These are phyloP conservation scores for Patellaria atrata DNA, from an alignment of 495 filamentous ascomycete genomes.

Conservation along the genomic window DNA sequence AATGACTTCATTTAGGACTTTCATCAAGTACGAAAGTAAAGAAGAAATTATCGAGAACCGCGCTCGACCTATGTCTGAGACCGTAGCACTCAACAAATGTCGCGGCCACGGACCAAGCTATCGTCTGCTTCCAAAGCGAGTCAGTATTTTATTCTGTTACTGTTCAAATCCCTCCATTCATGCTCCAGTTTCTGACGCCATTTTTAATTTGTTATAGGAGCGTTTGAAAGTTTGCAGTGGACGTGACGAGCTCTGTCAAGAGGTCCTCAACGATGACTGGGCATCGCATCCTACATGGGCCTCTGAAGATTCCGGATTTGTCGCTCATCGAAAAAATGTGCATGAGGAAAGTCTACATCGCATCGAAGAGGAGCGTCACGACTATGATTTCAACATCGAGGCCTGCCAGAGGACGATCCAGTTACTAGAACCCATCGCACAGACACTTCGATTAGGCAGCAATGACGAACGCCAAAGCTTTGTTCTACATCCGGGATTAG, in stretches of 20 bases:
- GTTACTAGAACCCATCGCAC: conserved; percentile 82
- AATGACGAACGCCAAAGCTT: conserved; percentile 56
- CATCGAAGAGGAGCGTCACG: conserved; percentile 95
- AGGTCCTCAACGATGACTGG: conserved; percentile 95
- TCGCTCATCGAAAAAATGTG: conserved; percentile 91
- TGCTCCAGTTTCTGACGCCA: background rate
- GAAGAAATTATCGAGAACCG: conserved; percentile 70
- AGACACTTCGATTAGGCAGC: conserved; percentile 65
- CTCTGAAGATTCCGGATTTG: conserved; percentile 94
- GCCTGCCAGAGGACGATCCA: conserved; percentile 86
- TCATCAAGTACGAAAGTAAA: conserved; percentile 52
- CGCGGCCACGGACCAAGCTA: conserved; percentile 90
- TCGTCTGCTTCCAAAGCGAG: conserved; percentile 70
- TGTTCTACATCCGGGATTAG: conserved; percentile 66
- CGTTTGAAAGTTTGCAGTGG: conserved; percentile 78
- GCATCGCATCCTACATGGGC: conserved; percentile 98
- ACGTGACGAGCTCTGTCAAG: conserved; percentile 80
- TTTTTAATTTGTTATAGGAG: conserved; percentile 33
- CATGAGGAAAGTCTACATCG: conserved; percentile 87
- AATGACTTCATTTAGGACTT: conserved; percentile 67
- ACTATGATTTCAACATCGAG: conserved; percentile 98
- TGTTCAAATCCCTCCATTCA: background rate
- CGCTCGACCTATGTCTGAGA: conserved; percentile 53
- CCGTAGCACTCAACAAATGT: conserved; percentile 83
- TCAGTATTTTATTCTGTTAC: conserved; percentile 22